Conservation (phyloP, 2,329 filamentous ascomycete genomes). For the Camptophora hylomeconis region DNA sequence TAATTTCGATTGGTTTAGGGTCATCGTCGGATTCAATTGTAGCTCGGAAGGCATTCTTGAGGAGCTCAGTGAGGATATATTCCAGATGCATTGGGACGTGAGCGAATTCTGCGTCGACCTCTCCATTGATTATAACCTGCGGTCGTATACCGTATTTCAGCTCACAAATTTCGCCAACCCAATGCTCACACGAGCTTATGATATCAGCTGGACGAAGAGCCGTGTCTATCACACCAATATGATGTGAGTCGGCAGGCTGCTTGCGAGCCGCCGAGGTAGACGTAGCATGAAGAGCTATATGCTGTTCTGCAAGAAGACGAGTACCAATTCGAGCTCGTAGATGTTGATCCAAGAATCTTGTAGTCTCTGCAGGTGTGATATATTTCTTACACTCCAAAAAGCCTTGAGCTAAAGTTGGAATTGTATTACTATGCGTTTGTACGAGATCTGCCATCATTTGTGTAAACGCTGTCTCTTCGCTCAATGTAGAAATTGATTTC, state of each 20-base stretch:
- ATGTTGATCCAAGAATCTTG: constrained; percentile 83
- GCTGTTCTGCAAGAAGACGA: constrained; percentile 86
- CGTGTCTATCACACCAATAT: constrained; percentile 93
- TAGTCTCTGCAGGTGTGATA: constrained; percentile 71
- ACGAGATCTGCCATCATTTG: constrained; percentile 92
- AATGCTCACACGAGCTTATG: constrained; percentile 72
- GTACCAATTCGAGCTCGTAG: constrained; percentile 89
- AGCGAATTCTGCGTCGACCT: constrained; percentile 76
- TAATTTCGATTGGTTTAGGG: constrained; percentile 75
- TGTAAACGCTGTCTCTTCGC: constrained; percentile 84
- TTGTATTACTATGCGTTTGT: constrained; percentile 85
- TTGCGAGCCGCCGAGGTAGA: constrained; percentile 56
- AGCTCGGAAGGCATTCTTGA: constrained; percentile 94
- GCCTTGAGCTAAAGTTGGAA: constrained; percentile 78
- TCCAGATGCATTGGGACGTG: constrained; percentile 93
- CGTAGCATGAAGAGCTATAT: constrained; percentile 74
- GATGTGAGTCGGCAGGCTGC: constrained; percentile 37
- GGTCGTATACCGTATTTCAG: constrained; percentile 87
- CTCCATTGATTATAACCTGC: constrained; percentile 65
- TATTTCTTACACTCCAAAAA: constrained; percentile 91
- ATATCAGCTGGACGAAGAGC: constrained; percentile 68
- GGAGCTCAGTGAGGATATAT: constrained; percentile 89
- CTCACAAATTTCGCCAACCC: constrained; percentile 93
- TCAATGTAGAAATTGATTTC: constrained; percentile 57
- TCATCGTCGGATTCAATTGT: constrained; percentile 75